Evolutionary conservation across 805 yeast species (phyloP).

Genomic region (Isabelozyma rhagii): DNA sequence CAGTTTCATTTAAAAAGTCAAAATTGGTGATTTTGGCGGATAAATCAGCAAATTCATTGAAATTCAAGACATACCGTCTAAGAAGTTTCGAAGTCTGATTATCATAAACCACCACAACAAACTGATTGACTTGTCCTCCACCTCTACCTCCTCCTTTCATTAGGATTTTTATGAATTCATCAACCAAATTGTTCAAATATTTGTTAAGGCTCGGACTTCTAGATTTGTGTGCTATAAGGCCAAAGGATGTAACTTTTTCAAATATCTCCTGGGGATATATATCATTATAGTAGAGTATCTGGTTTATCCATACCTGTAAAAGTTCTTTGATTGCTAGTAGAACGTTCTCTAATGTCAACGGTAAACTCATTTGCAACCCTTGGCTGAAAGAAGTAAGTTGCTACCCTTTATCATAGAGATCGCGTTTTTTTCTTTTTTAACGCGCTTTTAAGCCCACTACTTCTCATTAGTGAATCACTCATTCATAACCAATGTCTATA

Average conservation of each 20-base stretch:
- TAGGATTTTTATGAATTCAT: slow-evolving; percentile 18
- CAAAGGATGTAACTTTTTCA: slow-evolving; percentile 38
- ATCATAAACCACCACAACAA: slow-evolving; percentile 38
- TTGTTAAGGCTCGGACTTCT: slow-evolving; percentile 46
- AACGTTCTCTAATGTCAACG: slow-evolving; percentile 24
- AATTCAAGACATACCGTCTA: slow-evolving; percentile 38
- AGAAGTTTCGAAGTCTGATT: slow-evolving; percentile 20
- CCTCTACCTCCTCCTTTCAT: slow-evolving; percentile 3
- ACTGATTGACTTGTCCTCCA: slow-evolving; percentile 25
- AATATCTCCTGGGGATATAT: slow-evolving; percentile 56
- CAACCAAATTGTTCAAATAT: slow-evolving; percentile 40
- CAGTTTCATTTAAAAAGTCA: slow-evolving; percentile 4
- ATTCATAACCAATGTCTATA: slow-evolving; percentile 12
- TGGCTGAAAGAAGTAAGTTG: not conserved
- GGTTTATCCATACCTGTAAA: slow-evolving; percentile 49
- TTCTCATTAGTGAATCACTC: too few relatives aligned
- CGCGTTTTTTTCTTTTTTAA: too few relatives aligned
- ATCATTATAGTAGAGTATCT: slow-evolving; percentile 48
- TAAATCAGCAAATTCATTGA: slow-evolving; percentile 27
- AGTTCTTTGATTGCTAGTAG: slow-evolving; percentile 44
- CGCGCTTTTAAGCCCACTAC: too few relatives aligned
- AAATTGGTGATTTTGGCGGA: slow-evolving; percentile 14
- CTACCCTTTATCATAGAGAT: not conserved
- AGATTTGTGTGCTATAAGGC: slow-evolving; percentile 37
- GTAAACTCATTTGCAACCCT: not conserved